Conservation (phyloP, 1,139 yeast species). For the Candida frijolesensis region DNA sequence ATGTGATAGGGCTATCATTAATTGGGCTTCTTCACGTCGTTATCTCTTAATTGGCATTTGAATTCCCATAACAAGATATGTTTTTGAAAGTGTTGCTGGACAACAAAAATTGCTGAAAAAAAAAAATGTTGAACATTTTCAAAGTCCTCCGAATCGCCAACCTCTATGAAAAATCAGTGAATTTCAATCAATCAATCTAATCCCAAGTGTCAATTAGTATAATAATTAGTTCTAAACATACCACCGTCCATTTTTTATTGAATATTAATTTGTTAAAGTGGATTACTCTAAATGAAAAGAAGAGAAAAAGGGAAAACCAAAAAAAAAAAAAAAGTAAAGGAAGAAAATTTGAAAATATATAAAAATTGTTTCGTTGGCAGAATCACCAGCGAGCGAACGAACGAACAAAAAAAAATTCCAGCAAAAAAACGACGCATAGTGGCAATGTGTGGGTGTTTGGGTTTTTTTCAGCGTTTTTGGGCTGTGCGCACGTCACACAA, state of each 20-base stretch:
- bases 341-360: constrained; percentile 14
- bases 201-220: constrained; percentile 14
- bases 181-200: constrained; percentile 15
- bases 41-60: background rate
- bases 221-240: constrained; percentile 26
- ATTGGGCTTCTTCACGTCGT: background rate
- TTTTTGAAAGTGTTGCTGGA: background rate
- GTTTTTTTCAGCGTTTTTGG: background rate
- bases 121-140: background rate
- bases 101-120: background rate
- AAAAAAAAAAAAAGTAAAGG: constrained; percentile 11
- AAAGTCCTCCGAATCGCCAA: background rate
- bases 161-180: background rate
- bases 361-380: constrained; percentile 9
- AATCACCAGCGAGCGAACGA: constrained; percentile 1
- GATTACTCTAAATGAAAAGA: constrained; percentile 2
- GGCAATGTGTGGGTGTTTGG: constrained; percentile 6
- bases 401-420: constrained; percentile 7
- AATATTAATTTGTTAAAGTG: constrained; percentile 5
- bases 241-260: constrained; percentile 47
- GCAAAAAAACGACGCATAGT: background rate
- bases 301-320: constrained; percentile 4
- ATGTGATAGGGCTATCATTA: no score
- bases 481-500: constrained; percentile 3
- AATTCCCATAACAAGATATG: background rate